Conservation (phyloP, 139 green algal genomes). For the Mychonastes homosphaera region DNA sequence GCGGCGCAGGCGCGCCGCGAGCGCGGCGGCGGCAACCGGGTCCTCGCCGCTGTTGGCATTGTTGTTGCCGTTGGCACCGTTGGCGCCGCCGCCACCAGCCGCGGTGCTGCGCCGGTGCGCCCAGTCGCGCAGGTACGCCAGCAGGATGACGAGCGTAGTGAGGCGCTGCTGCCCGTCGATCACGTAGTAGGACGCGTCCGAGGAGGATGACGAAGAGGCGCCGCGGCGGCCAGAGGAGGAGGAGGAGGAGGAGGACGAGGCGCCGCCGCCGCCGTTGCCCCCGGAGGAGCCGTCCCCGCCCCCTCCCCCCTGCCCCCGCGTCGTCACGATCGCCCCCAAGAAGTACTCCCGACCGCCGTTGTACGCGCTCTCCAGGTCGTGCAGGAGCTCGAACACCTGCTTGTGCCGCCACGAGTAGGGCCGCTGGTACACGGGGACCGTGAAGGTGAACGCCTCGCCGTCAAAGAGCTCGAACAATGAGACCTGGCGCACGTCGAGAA, state of each 20-base stretch:
- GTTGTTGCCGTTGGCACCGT: too few species aligned
- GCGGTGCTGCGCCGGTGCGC: conserved; percentile 16
- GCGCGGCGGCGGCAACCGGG: too few species aligned
- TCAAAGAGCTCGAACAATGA: conserved; percentile 35
- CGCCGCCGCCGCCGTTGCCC: background rate
- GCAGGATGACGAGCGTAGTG: conserved; percentile 43
- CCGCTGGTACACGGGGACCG: conserved; percentile 34
- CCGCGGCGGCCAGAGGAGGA: background rate
- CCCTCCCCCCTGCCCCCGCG: conserved; percentile 8
- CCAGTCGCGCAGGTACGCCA: conserved; percentile 33
- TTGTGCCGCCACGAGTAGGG: conserved; percentile 37
- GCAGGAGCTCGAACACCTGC: conserved; percentile 37
- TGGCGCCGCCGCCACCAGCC: too few species aligned
- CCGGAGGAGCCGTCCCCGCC: background rate
- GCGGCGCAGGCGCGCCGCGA: conserved; percentile 23
- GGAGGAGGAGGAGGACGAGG: background rate
- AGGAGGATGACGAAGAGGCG: too few species aligned
- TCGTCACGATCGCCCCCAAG: conserved; percentile 27
- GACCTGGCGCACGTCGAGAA: conserved; percentile 18
- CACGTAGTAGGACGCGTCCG: conserved; percentile 34
- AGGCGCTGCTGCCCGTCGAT: conserved; percentile 56
- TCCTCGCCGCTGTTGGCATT: too few species aligned
- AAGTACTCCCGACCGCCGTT: conserved; percentile 29
- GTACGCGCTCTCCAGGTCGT: conserved; percentile 25
- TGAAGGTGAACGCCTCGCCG: conserved; percentile 21